Conservation (phyloP, 1,284 basidiomycete genomes). For the Ustilago vetiveriae region DNA sequence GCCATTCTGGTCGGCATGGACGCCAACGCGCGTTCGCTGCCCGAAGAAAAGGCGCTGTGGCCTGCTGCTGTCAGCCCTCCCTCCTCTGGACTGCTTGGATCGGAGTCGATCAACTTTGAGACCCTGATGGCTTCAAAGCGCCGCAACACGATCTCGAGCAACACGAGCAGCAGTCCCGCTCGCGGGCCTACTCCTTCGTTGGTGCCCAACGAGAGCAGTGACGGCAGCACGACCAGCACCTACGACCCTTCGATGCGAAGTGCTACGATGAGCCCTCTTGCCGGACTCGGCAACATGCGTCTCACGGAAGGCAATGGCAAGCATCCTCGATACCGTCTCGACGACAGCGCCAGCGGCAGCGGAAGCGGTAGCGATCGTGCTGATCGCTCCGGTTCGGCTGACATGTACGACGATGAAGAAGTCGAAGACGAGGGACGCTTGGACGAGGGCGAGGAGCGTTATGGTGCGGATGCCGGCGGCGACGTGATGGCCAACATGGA, state of each 20-base stretch:
- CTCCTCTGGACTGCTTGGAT: slow-evolving; percentile 68
- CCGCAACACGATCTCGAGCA: slow-evolving; percentile 41
- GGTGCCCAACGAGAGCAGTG: slow-evolving; percentile 49
- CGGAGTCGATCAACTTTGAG: slow-evolving; percentile 67
- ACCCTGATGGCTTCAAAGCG: slow-evolving; percentile 63
- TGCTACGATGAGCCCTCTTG: slow-evolving; percentile 46
- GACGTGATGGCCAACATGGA: slow-evolving; percentile 66
- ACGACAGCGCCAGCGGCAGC: slow-evolving; percentile 36
- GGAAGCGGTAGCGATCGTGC: slow-evolving; percentile 41
- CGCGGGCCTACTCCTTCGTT: slow-evolving; percentile 40
- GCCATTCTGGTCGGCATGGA: slow-evolving; percentile 80
- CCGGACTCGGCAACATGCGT: slow-evolving; percentile 45
- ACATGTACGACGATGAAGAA: slow-evolving; percentile 64
- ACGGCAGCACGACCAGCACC: slow-evolving; percentile 44
- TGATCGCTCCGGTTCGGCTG: slow-evolving; percentile 42
- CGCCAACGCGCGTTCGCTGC: slow-evolving; percentile 76
- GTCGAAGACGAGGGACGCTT: slow-evolving; percentile 40
- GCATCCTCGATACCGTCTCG: slow-evolving; percentile 28
- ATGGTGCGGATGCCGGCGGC: slow-evolving; percentile 61
- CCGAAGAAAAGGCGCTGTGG: slow-evolving; percentile 85
- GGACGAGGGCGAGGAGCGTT: slow-evolving; percentile 59
- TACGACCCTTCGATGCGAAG: slow-evolving; percentile 44
- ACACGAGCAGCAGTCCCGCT: slow-evolving; percentile 38
- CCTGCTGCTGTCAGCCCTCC: slow-evolving; percentile 71
- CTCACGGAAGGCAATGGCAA: slow-evolving; percentile 25